Conservation (phyloP, 2,329 filamentous ascomycete genomes). For the Claviceps spartinae region DNA sequence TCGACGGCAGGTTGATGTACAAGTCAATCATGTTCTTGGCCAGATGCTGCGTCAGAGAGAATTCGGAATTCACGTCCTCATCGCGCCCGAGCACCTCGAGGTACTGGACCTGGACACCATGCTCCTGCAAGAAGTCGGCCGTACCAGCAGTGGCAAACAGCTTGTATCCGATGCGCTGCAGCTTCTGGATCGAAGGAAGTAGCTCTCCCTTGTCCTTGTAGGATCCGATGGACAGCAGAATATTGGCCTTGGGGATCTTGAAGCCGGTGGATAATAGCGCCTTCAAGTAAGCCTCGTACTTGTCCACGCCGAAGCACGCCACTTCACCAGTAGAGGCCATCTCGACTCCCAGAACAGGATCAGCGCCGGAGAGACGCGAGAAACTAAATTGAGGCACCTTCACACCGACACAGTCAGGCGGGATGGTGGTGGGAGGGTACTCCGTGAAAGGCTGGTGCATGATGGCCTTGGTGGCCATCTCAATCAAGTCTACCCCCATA, state of each 20-base stretch:
- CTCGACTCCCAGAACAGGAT: conserved; percentile 92
- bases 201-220: conserved; percentile 98
- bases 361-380: conserved; percentile 87
- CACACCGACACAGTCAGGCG: conserved; percentile 77
- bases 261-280: conserved; percentile 92
- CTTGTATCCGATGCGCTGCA: conserved; percentile 86
- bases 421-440: conserved; percentile 66
- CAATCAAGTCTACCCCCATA: conserved; percentile 93
- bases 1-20: conserved; percentile 98
- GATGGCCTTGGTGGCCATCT: conserved; percentile 97
- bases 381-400: conserved; percentile 99
- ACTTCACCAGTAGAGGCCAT: conserved; percentile 99
- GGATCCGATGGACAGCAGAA: conserved; percentile 86
- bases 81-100: conserved; percentile 73
- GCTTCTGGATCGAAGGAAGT: conserved; percentile 79
- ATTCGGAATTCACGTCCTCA: conserved; percentile 84
- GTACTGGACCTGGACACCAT: conserved; percentile 85
- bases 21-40: conserved; percentile 96
- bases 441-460: conserved; percentile 68
- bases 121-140: conserved; percentile 88
- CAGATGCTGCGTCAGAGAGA: conserved; percentile 90
- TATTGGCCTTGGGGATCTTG: conserved; percentile 88
- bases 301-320: conserved; percentile 87
- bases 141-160: conserved; percentile 94
- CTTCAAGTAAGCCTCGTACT: conserved; percentile 97